Evolutionary conservation across 768 basidiomycete species (phyloP), one percentile per base, ranked within the genome.

Genomic region (Lentinus brumalis): DNA sequence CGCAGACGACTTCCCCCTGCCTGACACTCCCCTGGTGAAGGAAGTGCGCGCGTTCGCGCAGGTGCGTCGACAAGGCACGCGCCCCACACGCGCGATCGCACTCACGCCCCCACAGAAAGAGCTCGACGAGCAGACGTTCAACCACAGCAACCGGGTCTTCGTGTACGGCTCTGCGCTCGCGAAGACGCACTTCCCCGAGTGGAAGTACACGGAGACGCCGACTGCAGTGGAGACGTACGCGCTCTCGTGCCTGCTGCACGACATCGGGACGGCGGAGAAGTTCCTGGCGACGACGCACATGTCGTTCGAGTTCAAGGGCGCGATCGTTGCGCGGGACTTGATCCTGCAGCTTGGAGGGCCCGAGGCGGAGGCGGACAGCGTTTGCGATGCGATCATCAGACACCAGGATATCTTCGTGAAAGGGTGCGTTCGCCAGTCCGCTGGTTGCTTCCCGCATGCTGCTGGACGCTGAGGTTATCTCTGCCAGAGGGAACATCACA

Each of bases 221-320:
- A 59, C 39, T 8, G 53, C 53, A 14, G 45, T 56, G 12, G 79
- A 82, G 74, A 79, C 81, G 29, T 82, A 81, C 69, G 83, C 79
- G 68, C 73, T 83, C 39, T 72, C 80, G 35, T 83, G 81, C 63
- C 72, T 83, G 29, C 72, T 83, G 59, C 83, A 84, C 64, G 83
- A 83, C 64, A 79, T 83, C 49, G 83, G 82, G 47, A 80, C 80
- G 3, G 80, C 79, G 6, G 76, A 81, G 49, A 73, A 71, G 26
- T 83, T 78, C 65, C 72, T 82, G 49, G 62, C 76, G n/a, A 81
- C 78, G 29, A 84, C 83, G n/a, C 82, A 82, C 61, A 71, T 83
- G 70, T 81, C 79, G 14, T 84, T 85, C 65, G 83, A 85, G 70
- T 83, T 82, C 73, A 81, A 81, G 67, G 81, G 83, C 50, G 83